Percentiles rank a stretch among this genome's conserved stretches.
phyloP scores from a whole-genome alignment of 202 grass and related monocot species.

The Panicum hallii region DNA sequence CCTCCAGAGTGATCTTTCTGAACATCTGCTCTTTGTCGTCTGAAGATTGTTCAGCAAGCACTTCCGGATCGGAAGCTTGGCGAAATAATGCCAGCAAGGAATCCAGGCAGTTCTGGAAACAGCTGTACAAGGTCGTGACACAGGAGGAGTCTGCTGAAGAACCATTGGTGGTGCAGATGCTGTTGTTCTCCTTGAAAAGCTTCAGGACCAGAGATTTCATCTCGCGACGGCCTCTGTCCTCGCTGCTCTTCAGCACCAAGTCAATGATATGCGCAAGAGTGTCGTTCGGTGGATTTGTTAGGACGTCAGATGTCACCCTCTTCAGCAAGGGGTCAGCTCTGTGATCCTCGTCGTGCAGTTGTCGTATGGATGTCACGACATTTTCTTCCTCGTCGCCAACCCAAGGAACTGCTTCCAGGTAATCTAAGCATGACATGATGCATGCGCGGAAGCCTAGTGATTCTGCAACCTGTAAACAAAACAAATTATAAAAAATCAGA shows the following conservation, averaged over 20 bases:
- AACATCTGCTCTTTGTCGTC: slow-evolving; percentile 46
- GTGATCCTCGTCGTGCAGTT: slow-evolving; percentile 55
- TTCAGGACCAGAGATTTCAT: slow-evolving; percentile 76
- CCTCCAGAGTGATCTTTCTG: slow-evolving; percentile 60
- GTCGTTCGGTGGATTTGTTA: slow-evolving; percentile 44
- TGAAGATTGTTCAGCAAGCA: slow-evolving; percentile 42
- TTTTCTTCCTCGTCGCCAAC: slow-evolving; percentile 77
- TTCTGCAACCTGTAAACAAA: slow-evolving; percentile 57
- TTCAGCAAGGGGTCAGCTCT: slow-evolving; percentile 58
- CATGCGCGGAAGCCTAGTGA: slow-evolving; percentile 62
- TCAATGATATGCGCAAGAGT: slow-evolving; percentile 64
- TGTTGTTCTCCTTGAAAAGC: slow-evolving; percentile 76
- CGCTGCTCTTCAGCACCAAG: slow-evolving; percentile 67
- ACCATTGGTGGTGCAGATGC: slow-evolving; percentile 26
- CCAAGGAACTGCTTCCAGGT: slow-evolving; percentile 76
- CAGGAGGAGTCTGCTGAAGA: slow-evolving; percentile 58
- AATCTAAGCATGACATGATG: slow-evolving; percentile 71
- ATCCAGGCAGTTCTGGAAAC: slow-evolving; percentile 57
- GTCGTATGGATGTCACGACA: slow-evolving; percentile 60
- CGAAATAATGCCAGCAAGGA: slow-evolving; percentile 57
- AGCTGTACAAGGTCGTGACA: slow-evolving; percentile 53
- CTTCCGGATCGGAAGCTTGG: slow-evolving; percentile 44
- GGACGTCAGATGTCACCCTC: slow-evolving; percentile 61
- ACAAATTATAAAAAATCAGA: slow-evolving; percentile 8
- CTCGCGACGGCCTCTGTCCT: slow-evolving; percentile 67